Conservation (phyloP, 2,329 filamentous ascomycete genomes). For the Cadophora malorum region DNA sequence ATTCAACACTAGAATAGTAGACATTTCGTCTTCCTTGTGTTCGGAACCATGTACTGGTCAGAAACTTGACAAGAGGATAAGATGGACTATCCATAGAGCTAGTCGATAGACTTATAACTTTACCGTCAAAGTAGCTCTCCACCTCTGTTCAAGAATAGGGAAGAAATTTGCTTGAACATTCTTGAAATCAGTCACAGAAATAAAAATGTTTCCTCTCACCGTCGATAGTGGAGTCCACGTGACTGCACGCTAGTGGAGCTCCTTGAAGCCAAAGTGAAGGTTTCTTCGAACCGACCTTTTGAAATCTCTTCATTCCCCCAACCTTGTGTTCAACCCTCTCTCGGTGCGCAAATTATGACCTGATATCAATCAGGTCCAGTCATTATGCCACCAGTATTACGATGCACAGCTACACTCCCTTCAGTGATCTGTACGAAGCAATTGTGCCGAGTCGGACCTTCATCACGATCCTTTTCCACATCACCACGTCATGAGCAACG, state of each 20-base stretch:
- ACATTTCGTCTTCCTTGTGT: no score
- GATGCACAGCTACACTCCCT: constrained; percentile 36
- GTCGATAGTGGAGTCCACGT: constrained; percentile 18
- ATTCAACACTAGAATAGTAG: neutral
- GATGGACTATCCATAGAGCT: no score
- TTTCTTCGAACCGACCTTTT: neutral
- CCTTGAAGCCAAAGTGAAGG: constrained; percentile 4
- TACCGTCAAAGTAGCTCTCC: no score
- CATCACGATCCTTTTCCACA: constrained; percentile 44
- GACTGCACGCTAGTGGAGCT: constrained; percentile 18
- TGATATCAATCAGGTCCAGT: constrained; percentile 29
- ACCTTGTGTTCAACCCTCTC: constrained; percentile 24
- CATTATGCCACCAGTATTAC: constrained; percentile 43
- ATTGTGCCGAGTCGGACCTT: constrained; percentile 34
- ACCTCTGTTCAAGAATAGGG: no score
- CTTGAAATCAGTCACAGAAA: no score
- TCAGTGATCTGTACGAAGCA: constrained; percentile 37
- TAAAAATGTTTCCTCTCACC: neutral
- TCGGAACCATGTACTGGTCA: no score
- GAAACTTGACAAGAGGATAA: no score
- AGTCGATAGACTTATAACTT: no score
- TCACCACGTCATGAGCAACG: constrained; percentile 38
- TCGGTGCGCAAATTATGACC: constrained; percentile 24
- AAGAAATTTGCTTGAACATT: no score
- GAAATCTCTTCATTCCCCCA: constrained; percentile 10